Evolutionary conservation across 257 asterid species (phyloP).

Genomic region (Solanum medicagineum): DNA sequence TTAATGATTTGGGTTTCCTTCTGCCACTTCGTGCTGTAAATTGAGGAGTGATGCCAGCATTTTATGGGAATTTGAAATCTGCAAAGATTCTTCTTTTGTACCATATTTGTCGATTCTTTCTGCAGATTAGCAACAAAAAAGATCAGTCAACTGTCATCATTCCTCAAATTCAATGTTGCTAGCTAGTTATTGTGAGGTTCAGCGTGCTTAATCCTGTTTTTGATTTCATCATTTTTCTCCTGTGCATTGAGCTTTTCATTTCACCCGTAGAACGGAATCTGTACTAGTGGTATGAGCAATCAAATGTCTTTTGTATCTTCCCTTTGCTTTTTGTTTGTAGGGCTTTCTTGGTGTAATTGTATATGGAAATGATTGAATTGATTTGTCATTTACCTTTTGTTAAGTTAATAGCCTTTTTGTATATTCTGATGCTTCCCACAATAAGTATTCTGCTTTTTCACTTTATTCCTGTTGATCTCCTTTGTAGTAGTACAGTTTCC

Average conservation of each 20-base stretch:
- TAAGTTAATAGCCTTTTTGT: neutral
- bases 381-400: neutral
- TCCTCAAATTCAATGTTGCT: conserved; percentile 9
- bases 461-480: neutral
- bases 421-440: neutral
- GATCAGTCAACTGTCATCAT: conserved; percentile 5
- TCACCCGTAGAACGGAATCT: neutral
- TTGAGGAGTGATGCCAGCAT: conserved; percentile 16
- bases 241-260: neutral
- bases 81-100: conserved; percentile 7
- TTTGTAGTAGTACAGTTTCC: neutral
- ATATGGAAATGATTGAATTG: neutral
- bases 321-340: neutral
- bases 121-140: conserved; percentile 16
- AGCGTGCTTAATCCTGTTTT: neutral
- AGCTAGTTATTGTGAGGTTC: conserved; percentile 10
- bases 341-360: neutral
- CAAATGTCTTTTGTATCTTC: neutral
- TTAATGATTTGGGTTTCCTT: neutral
- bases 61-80: conserved; percentile 5
- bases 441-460: neutral
- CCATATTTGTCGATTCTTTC: conserved; percentile 39
- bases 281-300: neutral
- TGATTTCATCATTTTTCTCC: neutral
- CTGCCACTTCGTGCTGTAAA: conserved; percentile 21